phyloP scores from a whole-genome alignment of 148 eudicot genomes.

The Chenopodium quinoa region DNA sequence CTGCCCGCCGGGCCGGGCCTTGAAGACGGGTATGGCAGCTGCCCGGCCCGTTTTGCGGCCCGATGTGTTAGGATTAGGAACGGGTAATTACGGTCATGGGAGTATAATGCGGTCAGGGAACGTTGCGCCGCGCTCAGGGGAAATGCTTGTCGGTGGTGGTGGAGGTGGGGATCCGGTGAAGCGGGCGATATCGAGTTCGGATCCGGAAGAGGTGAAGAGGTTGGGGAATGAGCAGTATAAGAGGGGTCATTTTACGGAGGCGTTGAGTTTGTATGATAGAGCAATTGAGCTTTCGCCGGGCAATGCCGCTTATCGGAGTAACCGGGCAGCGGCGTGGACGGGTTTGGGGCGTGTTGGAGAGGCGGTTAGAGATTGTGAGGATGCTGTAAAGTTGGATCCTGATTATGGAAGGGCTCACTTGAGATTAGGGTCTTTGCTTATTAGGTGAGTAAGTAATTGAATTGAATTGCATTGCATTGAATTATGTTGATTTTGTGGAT shows the following conservation, averaged over 20 bases:
- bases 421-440: slow-evolving; percentile 68
- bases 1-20: slow-evolving; percentile 60
- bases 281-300: slow-evolving; percentile 57
- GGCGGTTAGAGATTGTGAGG: slow-evolving; percentile 77
- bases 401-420: slow-evolving; percentile 65
- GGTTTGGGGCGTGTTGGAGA: slow-evolving; percentile 51
- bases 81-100: slow-evolving; percentile 71
- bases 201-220: slow-evolving; percentile 79
- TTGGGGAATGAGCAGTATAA: slow-evolving; percentile 69
- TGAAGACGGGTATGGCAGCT: slow-evolving; percentile 50
- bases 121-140: slow-evolving; percentile 34
- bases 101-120: slow-evolving; percentile 59
- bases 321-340: slow-evolving; percentile 71
- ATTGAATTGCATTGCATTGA: too few species aligned
- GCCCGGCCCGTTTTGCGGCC: slow-evolving; percentile 21
- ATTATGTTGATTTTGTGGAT: too few species aligned
- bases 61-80: slow-evolving; percentile 59
- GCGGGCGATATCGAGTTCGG: slow-evolving; percentile 32
- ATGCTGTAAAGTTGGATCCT: slow-evolving; percentile 72
- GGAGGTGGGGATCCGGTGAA: slow-evolving; percentile 39
- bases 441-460: slow-evolving; percentile 52
- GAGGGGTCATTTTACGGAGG: slow-evolving; percentile 55
- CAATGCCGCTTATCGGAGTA: slow-evolving; percentile 71
- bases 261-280: slow-evolving; percentile 60
- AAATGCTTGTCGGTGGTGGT: slow-evolving; percentile 32